A percentile compares a stretch with the other conserved stretches of the same genome.
Conservation (phyloP, 1,284 basidiomycete genomes). For the Apiotrichum porosum region DNA sequence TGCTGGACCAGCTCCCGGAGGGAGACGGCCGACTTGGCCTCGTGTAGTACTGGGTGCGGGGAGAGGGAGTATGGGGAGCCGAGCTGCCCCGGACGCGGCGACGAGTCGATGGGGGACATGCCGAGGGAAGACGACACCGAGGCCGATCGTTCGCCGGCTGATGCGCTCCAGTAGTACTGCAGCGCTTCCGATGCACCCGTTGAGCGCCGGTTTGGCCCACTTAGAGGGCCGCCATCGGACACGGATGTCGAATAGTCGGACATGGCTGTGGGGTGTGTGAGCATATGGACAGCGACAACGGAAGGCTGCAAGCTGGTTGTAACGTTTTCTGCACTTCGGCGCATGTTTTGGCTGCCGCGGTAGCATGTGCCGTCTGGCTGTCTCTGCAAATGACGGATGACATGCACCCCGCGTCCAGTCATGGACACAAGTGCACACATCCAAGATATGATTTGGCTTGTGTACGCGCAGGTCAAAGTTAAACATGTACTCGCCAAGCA, state of each 20-base stretch:
- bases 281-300: no score
- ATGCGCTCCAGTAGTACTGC: constrained; percentile 42
- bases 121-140: constrained; percentile 33
- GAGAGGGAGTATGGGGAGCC: constrained; percentile 19
- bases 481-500: no score
- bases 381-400: no score
- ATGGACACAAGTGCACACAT: no score
- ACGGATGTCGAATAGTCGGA: constrained; percentile 8
- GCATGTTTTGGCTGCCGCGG: no score
- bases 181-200: constrained; percentile 36
- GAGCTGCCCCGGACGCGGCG: constrained; percentile 1
- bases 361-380: no score
- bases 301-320: no score
- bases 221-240: not conserved
- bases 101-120: constrained; percentile 13
- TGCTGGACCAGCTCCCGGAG: constrained; percentile 8
- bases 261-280: constrained; percentile 6
- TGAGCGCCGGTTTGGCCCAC: constrained; percentile 22
- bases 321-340: no score
- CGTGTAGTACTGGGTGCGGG: constrained; percentile 2
- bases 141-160: constrained; percentile 37
- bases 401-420: no score
- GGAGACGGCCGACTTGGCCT: constrained; percentile 1
- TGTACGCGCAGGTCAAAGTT: no score
- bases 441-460: no score